These are phyloP conservation scores for Capsella rubella DNA, from an alignment of 441 rosid species.

Conservation along the genomic window DNA sequence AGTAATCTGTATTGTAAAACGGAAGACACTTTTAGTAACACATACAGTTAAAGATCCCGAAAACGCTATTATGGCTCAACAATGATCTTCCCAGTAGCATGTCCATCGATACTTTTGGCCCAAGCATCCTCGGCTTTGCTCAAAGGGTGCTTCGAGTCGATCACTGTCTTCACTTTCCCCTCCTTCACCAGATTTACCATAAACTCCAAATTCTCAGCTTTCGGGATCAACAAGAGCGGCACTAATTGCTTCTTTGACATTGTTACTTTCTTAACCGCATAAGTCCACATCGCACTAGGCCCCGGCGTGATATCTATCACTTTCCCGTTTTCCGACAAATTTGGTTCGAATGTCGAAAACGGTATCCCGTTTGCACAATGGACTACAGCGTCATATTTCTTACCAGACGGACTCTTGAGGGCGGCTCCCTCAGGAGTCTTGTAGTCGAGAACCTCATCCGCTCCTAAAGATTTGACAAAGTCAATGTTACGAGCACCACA, in stretches of 20 bases:
- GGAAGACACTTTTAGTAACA: background rate
- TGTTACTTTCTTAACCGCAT: constrained; percentile 61
- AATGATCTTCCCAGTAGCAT: constrained; percentile 80
- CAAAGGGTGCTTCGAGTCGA: constrained; percentile 66
- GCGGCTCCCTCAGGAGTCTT: constrained; percentile 75
- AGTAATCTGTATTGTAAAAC: background rate
- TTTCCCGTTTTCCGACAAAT: constrained; percentile 51
- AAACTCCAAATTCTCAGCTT: constrained; percentile 55
- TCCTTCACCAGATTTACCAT: constrained; percentile 64
- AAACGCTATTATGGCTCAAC: constrained; percentile 51
- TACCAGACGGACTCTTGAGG: constrained; percentile 72
- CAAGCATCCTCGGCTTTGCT: constrained; percentile 82
- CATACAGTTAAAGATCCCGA: background rate
- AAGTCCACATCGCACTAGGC: constrained; percentile 54
- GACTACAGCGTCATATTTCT: constrained; percentile 72
- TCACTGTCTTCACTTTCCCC: constrained; percentile 70
- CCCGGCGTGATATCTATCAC: constrained; percentile 74
- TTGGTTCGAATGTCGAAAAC: constrained; percentile 50
- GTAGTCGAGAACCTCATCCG: constrained; percentile 82
- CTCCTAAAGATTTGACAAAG: constrained; percentile 71
- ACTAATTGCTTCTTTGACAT: constrained; percentile 71
- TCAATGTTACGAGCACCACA: constrained; percentile 77
- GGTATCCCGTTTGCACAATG: constrained; percentile 71
- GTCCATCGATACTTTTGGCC: constrained; percentile 75
- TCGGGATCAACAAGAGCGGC: constrained; percentile 53